Evolutionary conservation across 805 yeast species (phyloP).

Genomic region (Yarrowia deformans): DNA sequence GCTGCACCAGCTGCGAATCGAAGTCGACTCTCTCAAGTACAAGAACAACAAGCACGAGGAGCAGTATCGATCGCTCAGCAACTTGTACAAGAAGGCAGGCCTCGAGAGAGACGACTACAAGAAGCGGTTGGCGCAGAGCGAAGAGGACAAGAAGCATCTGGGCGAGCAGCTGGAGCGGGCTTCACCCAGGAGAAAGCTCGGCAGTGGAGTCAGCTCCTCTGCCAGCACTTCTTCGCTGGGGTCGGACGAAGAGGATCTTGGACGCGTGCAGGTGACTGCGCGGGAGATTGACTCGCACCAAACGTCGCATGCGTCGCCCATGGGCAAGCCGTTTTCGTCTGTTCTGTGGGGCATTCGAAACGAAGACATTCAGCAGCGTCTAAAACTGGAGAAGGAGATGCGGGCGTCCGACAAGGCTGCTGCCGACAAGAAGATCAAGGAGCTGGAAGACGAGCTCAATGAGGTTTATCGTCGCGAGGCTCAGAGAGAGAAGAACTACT

Average conservation of each 20-base stretch:
- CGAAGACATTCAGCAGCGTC: conserved; percentile 35
- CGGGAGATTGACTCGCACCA: conserved; percentile 14
- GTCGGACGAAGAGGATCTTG: conserved; percentile 28
- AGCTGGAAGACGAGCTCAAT: conserved; percentile 25
- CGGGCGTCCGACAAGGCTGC: conserved; percentile 33
- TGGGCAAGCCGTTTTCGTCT: conserved; percentile 35
- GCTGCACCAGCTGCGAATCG: conserved; percentile 31
- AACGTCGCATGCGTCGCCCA: conserved; percentile 14
- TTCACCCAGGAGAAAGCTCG: conserved; percentile 3
- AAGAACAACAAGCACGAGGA: conserved; percentile 35
- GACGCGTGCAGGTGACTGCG: conserved; percentile 28
- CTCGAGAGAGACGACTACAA: conserved; percentile 38
- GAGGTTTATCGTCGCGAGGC: conserved; percentile 10
- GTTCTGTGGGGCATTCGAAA: conserved; percentile 37
- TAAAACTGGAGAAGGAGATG: conserved; percentile 38
- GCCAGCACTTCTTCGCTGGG: conserved; percentile 12
- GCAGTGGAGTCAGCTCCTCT: conserved; percentile 1
- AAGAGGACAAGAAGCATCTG: conserved; percentile 8
- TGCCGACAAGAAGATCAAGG: conserved; percentile 34
- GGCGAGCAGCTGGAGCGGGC: not conserved
- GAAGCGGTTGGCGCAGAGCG: conserved; percentile 29
- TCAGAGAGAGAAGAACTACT: conserved; percentile 3
- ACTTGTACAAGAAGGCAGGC: conserved; percentile 20
- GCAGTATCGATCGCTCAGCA: conserved; percentile 32
- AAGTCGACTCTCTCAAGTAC: conserved; percentile 33